Base-by-base conservation (phyloP, 257 asterid species). In the Vinca minor region DNA sequence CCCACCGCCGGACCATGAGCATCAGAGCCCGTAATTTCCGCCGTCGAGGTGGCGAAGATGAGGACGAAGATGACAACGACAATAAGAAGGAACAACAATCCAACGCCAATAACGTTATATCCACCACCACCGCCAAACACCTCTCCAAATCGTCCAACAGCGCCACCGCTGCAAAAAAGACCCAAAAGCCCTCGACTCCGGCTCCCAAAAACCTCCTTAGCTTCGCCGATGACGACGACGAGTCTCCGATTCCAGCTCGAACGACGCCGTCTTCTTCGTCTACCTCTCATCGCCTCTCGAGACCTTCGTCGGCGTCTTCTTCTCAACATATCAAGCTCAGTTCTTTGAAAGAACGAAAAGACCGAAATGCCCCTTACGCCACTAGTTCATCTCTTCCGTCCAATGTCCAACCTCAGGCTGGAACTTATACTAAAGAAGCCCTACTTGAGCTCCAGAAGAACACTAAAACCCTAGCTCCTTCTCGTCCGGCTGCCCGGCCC, bases 401-500 rank as follows among this genome's bases (percentile, higher is more conserved):
- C 59, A 89, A 89, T 73, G 95, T 89, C 53, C 95, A 84, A 73
- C 99, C 99, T 20, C 96, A 85, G 72, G 95, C 99, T 2, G 99
- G 99, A 4, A 69, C 81, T 59, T 93, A 93, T 72, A 89, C 97
- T 4, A 86, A 83, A 65, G 99, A 93, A 80, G 89, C 95, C 14
- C 87, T 93, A 11, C 71, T 85, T 26, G 99, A 93, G 88, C 99
- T 93, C 76, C 97, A 93, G 83, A 93, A 85, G 81, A 93, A 90
- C 42, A 89, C 99, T 15, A 83, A 76, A 71, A 84, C 87, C 72
- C 84, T 93, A 15, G 82, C 89, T 15, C 81, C 87, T 4, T 74
- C 98, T 20, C 82, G 78, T 41, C 48, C 79, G n/a, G n/a, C n/a
- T 5, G 49, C 87, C 49, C 83, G 84, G 10, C 59, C 89, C 2